Conservation (phyloP, 305 asterid species). For the Salvia sclarea region DNA sequence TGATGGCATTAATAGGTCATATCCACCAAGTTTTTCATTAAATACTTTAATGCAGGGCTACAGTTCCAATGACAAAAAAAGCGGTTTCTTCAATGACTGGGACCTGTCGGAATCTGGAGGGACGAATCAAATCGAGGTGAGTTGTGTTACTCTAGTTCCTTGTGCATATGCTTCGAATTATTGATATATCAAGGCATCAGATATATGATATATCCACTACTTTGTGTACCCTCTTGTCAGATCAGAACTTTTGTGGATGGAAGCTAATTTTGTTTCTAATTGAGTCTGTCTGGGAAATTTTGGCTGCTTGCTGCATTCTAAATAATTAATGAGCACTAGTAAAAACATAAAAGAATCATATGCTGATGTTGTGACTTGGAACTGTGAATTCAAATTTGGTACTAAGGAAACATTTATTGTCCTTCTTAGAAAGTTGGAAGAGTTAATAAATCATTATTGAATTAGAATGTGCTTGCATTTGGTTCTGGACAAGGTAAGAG, state of each 20-base stretch:
- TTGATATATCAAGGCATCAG: constrained; percentile 17
- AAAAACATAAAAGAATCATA: not conserved
- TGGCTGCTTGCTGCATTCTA: not conserved
- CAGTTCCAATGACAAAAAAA: constrained; percentile 75
- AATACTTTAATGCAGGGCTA: constrained; percentile 68
- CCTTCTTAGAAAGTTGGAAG: not conserved
- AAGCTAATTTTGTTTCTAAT: not conserved
- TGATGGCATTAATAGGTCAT: constrained; percentile 19
- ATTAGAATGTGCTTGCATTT: not conserved
- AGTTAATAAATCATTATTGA: not conserved
- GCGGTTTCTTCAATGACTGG: constrained; percentile 76
- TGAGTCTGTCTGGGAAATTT: not conserved
- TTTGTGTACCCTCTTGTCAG: not conserved
- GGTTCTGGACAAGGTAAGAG: constrained; percentile 8
- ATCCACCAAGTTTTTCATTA: constrained; percentile 23
- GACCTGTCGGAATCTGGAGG: constrained; percentile 90
- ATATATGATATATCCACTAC: not conserved
- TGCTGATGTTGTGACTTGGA: not conserved
- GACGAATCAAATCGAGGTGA: constrained; percentile 65
- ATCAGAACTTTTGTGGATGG: not conserved
- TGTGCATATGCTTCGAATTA: constrained; percentile 18
- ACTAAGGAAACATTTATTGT: not conserved
- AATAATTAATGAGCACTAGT: not conserved
- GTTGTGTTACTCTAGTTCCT: constrained; percentile 29
- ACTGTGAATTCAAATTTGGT: not conserved